Evolutionary conservation across 306 rosid species (phyloP), one percentile per base, ranked within the genome.

Genomic region (Glycine soja): DNA sequence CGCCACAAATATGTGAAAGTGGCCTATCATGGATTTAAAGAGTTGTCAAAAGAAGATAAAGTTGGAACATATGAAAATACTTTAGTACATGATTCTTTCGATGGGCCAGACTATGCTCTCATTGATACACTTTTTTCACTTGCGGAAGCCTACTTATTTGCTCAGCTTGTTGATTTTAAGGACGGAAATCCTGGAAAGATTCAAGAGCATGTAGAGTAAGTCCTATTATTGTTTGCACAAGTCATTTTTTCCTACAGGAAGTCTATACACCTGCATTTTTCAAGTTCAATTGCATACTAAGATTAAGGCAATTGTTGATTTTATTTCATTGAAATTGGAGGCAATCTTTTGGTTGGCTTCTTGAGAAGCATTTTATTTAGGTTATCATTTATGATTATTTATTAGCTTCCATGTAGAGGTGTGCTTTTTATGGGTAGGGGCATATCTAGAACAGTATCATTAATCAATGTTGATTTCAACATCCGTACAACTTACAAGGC

Each of bases 1-100:
- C 89, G 93, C 40, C 95, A 92, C 85, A 92, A 92, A 83, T 92
- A 92, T 84, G 97, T 92, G 72, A 92, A 91, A 88, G 92, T 92
- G 61, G 95, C 93, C 65, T 92, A 92, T 83, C 97, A 92, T 85
- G 95, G 93, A 72, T 92, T 92, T 79, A 80, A 87, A 43, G 95
- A 90, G 82, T 74, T 92, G 88, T 87, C 93, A 4, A 92, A 92
- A 88, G 95, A 84, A 88, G 92, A 88, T 72, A 92, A 92, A 89
- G 91, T 91, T 71, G 77, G 64, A 80, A 89, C 87, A 75, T 92
- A 92, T 51, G 93, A 90, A 54, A 90, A 87, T 84, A 88, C 95
- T 66, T 81, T 92, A 70, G 80, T 89, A 10, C 80, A 90, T 65
- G 90, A 90, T 82, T 87, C 93, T 70, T 92, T 92, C 76, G 95